Evolutionary conservation across 2,329 filamentous ascomycete species (phyloP), one percentile per base, ranked within the genome.

Genomic region (Onygenales sp.): DNA sequence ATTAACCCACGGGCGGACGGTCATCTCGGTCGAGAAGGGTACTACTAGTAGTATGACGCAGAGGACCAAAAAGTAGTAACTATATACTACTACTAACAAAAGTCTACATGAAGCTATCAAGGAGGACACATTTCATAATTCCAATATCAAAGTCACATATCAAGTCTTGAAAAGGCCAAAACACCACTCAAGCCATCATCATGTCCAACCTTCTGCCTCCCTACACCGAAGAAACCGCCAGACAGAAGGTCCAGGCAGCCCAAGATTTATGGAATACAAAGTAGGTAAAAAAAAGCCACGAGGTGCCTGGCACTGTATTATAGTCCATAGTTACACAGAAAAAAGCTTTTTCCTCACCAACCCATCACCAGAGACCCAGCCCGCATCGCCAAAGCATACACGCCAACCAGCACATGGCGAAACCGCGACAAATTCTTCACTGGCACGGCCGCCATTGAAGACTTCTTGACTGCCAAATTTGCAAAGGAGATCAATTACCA

Each of bases 231-330:
- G 84, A 88, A 64, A 85, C 83, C 1, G 89, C 89, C 2, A 73
- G 73, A 13, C 74, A 77, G 55, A 94, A 94, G 67, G 89, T 94
- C 58, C 94, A 94, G 71, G 84, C 83, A 14, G 89, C 87, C 0
- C 89, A 95, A 66, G 81, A 89, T 66, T 75, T 85, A 2, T 94
- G 89, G 89, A 95, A 94, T 63, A 85, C 83, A 1, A 79, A 75
- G 86, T 88, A 68, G 59, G 72, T 55, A 10, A 50, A 39, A 43
- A 43, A 17, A 45, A 42, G 50, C 36, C 53, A 51, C 53, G 13
- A 42, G 13, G 31, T 35, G 31, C 21, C 17, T 8, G 10, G 13
- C 27, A 7, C 27, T 33, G 11, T 10, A 47, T 33, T 33, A 36
- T 42, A 13, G 14, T 14, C 5, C n/a, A n/a, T 21, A 9, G 27